Evolutionary conservation across 2,329 filamentous ascomycete species (phyloP), one percentile per base, ranked within the genome.

Genomic region (Aureobasidium subglaciale): DNA sequence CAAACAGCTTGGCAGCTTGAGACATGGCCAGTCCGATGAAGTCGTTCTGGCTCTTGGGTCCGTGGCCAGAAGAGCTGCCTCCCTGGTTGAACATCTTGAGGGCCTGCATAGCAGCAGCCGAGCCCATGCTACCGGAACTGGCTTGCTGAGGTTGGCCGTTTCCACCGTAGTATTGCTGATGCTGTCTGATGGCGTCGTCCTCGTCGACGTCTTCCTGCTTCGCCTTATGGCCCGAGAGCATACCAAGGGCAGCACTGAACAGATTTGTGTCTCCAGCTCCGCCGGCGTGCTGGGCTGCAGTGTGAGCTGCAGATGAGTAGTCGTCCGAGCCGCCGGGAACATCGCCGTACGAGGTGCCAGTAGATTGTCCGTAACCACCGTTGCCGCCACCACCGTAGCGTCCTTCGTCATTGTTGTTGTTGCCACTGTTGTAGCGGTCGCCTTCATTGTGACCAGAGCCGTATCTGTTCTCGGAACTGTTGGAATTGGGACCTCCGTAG

Each of bases 11-110:
- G 65, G 85, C 85, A 30, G 90, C 91, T 75, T 96, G 87, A 8
- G 80, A 83, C 88, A 96, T 91, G 40, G 91, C 91, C 68, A 95
- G 76, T 4, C 86, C 88, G 60, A 96, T 81, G 66, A 96, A 89
- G 59, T 86, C 81, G 68, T 86, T 89, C 78, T 95, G 85, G 62
- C 83, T 82, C 35, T 71, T 69, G 50, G 67, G 66, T 20, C 67
- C 68, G n/a, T 64, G 61, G 30, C 66, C 73, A 63, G 60, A 73
- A 61, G 61, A 74, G 71, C 62, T 59, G 5, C 58, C 59, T 25
- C 65, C 65, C 2, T 62, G 59, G 16, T 65, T 65, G 71, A 95
- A 95, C 76, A 86, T 81, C 76, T 91, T 90, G 61, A 91, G 70
- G 0, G 88, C 88, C 70, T 91, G 85, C 80, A 91, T 84, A 16